These are phyloP conservation scores for Fistulifera solaris DNA, from an alignment of 108 stramenopile genomes.

Conservation along the genomic window DNA sequence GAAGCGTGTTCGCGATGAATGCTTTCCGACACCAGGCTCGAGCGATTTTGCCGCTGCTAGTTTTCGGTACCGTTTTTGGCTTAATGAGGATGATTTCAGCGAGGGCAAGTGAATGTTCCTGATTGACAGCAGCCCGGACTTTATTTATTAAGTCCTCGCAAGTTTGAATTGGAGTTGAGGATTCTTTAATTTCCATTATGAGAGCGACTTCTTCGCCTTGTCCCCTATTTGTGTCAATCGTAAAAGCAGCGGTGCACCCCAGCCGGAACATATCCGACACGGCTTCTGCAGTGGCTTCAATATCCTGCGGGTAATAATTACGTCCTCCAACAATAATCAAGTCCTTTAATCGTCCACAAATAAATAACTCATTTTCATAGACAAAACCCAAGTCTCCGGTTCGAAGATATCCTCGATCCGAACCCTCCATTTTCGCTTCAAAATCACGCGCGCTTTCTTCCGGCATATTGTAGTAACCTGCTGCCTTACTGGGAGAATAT, in stretches of 20 bases:
- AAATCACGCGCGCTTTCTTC: constrained; percentile 58
- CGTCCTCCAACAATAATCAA: constrained; percentile 95
- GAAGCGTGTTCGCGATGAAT: constrained; percentile 47
- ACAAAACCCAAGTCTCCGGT: constrained; percentile 98
- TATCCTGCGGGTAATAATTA: constrained; percentile 99
- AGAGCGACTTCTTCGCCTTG: constrained; percentile 75
- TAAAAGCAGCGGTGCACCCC: constrained; percentile 96
- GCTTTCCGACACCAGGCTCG: constrained; percentile 83
- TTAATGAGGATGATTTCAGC: constrained; percentile 69
- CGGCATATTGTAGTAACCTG: constrained; percentile 51
- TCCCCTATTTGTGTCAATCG: constrained; percentile 37
- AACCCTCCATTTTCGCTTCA: constrained; percentile 42
- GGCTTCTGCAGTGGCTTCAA: constrained; percentile 90
- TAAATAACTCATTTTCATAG: constrained; percentile 87
- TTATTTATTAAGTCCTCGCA: constrained; percentile 42
- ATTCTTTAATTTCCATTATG: constrained; percentile 76
- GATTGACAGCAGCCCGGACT: constrained; percentile 50
- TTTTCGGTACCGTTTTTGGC: constrained; percentile 91
- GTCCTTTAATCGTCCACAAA: constrained; percentile 95
- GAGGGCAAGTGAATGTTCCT: constrained; percentile 71
- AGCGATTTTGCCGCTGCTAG: constrained; percentile 98
- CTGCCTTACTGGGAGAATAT: constrained; percentile 73
- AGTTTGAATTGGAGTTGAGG: constrained; percentile 8
- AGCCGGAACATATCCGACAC: constrained; percentile 60
- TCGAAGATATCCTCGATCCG: constrained; percentile 55